Evolutionary conservation across 2,329 filamentous ascomycete genomes (phyloP).

Genomic region (Claviceps sp.): DNA sequence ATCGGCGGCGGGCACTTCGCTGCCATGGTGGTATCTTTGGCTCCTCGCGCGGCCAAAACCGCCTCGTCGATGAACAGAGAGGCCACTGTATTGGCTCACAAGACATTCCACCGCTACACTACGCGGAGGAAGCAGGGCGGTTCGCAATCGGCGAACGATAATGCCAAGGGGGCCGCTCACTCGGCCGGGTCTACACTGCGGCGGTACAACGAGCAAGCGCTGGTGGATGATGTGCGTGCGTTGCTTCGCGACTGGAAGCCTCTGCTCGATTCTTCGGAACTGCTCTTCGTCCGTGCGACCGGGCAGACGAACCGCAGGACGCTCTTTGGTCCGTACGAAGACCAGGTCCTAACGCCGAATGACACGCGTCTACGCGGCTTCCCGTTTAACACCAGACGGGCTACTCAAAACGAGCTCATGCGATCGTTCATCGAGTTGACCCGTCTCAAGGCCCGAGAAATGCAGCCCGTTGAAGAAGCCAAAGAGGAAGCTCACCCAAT

Average conservation of each 20-base stretch:
- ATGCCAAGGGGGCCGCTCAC: slow-evolving; percentile 84
- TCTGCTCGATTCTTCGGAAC: slow-evolving; percentile 69
- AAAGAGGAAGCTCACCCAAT: slow-evolving; percentile 27
- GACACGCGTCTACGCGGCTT: slow-evolving; percentile 76
- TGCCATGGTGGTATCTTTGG: slow-evolving; percentile 83
- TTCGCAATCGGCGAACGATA: slow-evolving; percentile 85
- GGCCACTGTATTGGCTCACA: slow-evolving; percentile 81
- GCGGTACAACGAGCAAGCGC: slow-evolving; percentile 84
- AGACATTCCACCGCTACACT: slow-evolving; percentile 96
- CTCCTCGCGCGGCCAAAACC: slow-evolving; percentile 63
- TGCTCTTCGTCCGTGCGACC: slow-evolving; percentile 81
- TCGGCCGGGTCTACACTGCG: slow-evolving; percentile 83
- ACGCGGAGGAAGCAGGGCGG: slow-evolving; percentile 94
- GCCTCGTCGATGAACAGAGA: slow-evolving; percentile 62
- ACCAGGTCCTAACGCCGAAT: slow-evolving; percentile 64
- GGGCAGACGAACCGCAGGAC: slow-evolving; percentile 77
- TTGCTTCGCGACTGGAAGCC: slow-evolving; percentile 74
- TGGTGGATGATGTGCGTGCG: slow-evolving; percentile 75
- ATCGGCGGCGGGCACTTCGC: slow-evolving; percentile 96
- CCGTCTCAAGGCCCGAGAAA: slow-evolving; percentile 67
- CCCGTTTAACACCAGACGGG: slow-evolving; percentile 81
- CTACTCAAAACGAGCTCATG: slow-evolving; percentile 91
- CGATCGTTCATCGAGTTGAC: slow-evolving; percentile 89
- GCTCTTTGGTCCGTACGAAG: slow-evolving; percentile 83
- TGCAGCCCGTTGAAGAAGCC: slow-evolving; percentile 50